phyloP scores from a whole-genome alignment of 257 asterid species.

The Petunia secreta region DNA sequence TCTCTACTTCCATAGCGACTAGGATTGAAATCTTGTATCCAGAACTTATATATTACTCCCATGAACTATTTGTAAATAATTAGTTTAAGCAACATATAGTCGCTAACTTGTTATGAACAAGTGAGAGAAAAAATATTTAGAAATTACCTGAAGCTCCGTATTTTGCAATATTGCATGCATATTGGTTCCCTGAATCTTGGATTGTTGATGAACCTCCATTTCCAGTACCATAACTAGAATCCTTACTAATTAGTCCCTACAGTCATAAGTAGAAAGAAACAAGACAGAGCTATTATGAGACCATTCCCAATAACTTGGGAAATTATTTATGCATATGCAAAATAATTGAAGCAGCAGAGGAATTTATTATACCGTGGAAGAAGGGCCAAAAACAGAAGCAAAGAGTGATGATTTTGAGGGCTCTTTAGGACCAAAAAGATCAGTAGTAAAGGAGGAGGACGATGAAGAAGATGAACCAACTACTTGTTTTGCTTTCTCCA shows the following conservation, averaged over 20 bases:
- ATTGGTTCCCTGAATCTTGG: conserved; percentile 31
- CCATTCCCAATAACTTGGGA: too few species aligned
- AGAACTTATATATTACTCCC: too few species aligned
- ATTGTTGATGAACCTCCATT: conserved; percentile 31
- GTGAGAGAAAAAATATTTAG: not conserved
- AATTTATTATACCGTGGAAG: conserved; percentile 47
- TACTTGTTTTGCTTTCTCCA: conserved; percentile 69
- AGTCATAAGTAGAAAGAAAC: not conserved
- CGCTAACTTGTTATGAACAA: not conserved
- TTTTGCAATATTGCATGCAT: conserved; percentile 22
- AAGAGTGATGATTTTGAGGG: conserved; percentile 48
- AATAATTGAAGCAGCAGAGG: too few species aligned
- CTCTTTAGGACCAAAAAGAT: conserved; percentile 75
- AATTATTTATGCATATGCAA: too few species aligned
- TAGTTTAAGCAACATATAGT: not conserved
- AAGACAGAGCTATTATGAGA: too few species aligned
- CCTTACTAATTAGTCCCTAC: conserved; percentile 59
- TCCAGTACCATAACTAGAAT: conserved; percentile 33
- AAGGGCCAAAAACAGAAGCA: conserved; percentile 71
- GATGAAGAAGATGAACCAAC: conserved; percentile 49
- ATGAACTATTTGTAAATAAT: too few species aligned
- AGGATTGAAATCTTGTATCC: too few species aligned
- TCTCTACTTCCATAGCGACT: too few species aligned
- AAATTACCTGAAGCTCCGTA: conserved; percentile 49
- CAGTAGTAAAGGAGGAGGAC: conserved; percentile 60